Evolutionary conservation across 345 rosid species (phyloP), one percentile per base, ranked within the genome.

Genomic region (Populus ilicifolia): DNA sequence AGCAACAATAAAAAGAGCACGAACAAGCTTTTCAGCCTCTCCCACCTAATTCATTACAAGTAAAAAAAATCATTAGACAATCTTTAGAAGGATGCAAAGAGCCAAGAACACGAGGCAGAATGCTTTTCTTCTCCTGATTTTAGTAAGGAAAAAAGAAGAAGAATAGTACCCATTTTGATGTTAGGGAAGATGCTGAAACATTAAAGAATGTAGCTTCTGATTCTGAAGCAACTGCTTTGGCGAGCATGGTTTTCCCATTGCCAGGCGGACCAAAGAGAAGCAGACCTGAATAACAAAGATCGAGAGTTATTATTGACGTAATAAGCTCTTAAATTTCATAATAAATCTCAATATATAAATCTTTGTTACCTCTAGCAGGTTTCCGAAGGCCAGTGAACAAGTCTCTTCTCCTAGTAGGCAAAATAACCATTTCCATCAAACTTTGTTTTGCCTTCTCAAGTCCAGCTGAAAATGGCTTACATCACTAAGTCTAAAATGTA

Each of bases 201-300:
- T 93, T 95, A 79, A 95, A 95, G 86, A 95, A 95, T 23, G 99
- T 95, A 69, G 98, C 99, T 83, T 89, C 86, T 65, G 99, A 93
- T 87, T 95, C 98, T 5, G 99, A 95, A 70, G 99, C 98, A 11
- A 95, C 98, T 72, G 99, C 99, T 84, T 95, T 95, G 44, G 96
- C 98, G 84, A 95, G 98, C 99, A 95, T 95, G 70, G 99, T 95
- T 83, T 95, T 95, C 52, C 99, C 99, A 86, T 93, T 95, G 30
- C 99, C 99, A 77, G 98, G 99, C 73, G 99, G 99, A 50, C 99
- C 98, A 85, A 95, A 95, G 78, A 95, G 96, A 82, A 95, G 98
- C 78, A 95, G 75, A 77, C 99, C 99, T 94, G 76, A 70, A 80
- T 38, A 77, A 70, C 48, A 85, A 74, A 74, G 30, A n/a, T 43